Conservation (phyloP, 345 rosid species). For the Camelina neglecta region DNA sequence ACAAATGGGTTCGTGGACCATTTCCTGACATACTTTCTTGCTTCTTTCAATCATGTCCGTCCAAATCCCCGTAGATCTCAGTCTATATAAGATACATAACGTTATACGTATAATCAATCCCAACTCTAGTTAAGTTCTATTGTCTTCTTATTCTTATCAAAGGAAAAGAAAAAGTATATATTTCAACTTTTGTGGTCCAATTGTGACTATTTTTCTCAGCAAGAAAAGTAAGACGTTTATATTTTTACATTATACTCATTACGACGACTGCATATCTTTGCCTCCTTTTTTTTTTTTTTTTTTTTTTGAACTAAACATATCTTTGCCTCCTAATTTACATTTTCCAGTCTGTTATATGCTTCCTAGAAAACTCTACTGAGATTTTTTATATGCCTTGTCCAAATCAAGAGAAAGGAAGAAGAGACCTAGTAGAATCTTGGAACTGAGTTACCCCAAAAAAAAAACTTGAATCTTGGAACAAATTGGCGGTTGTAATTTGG, state of each 20-base stretch:
- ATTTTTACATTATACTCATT: background rate
- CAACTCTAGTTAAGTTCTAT: background rate
- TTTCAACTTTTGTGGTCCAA: background rate
- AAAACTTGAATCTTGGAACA: background rate
- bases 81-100: background rate
- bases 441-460: background rate
- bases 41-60: conserved; percentile 23
- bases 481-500: conserved; percentile 3
- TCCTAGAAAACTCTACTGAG: background rate
- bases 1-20: conserved; percentile 39
- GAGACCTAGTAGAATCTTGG: background rate
- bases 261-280: background rate
- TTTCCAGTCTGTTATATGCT: background rate
- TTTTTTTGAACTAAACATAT: no score
- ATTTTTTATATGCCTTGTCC: background rate
- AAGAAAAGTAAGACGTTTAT: background rate
- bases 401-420: background rate
- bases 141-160: background rate
- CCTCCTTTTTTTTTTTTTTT: background rate
- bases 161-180: background rate
- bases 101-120: conserved; percentile 14
- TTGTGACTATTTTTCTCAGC: background rate
- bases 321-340: no score
- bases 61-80: conserved; percentile 13
- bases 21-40: conserved; percentile 37